Percentiles rank a stretch among this genome's conserved stretches.
phyloP scores from a whole-genome alignment of 2,329 filamentous ascomycete genomes.

The Cladosporium halotolerans region DNA sequence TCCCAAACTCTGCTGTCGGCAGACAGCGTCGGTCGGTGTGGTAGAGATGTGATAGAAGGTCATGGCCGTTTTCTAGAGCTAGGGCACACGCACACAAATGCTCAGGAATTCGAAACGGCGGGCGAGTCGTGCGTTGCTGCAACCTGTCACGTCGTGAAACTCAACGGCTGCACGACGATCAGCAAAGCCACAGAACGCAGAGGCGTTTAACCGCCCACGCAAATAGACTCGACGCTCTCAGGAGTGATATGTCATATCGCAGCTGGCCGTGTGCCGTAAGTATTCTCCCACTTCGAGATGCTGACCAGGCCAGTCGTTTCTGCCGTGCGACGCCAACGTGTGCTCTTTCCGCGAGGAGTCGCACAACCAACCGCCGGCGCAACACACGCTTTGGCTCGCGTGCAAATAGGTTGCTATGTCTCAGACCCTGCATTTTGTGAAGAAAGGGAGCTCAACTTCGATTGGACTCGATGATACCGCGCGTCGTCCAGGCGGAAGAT shows the following conservation, averaged over 20 bases:
- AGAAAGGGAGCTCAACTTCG: neutral
- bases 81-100: too few species aligned
- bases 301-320: neutral
- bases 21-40: too few species aligned
- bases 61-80: too few species aligned
- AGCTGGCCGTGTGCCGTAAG: too few species aligned
- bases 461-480: neutral
- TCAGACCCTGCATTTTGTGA: conserved; percentile 9
- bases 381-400: conserved; percentile 4
- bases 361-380: conserved; percentile 7
- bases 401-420: neutral
- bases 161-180: conserved; percentile 6
- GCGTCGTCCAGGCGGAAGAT: neutral
- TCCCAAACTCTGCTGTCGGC: too few species aligned
- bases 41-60: too few species aligned
- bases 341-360: neutral
- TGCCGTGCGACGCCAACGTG: conserved; percentile 1
- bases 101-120: too few species aligned
- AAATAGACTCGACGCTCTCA: too few species aligned
- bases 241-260: too few species aligned
- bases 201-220: too few species aligned
- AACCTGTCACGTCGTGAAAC: neutral
- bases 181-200: neutral
- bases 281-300: too few species aligned
- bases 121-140: too few species aligned